A percentile compares a stretch with the other conserved stretches of the same genome.
phyloP scores from a whole-genome alignment of 306 rosid genomes.

The Quercus variabilis region DNA sequence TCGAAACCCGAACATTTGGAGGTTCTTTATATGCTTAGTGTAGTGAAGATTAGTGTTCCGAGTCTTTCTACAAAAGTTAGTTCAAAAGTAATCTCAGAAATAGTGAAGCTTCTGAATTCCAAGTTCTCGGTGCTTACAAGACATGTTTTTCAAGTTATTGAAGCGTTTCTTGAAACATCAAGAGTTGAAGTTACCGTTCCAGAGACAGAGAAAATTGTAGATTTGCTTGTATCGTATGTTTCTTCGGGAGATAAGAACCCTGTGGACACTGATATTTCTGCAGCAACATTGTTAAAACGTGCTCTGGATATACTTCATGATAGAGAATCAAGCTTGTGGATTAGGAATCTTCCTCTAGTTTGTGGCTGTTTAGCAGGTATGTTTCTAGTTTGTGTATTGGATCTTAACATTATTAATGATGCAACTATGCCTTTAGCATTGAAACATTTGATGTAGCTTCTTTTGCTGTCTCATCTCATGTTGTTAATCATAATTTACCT shows the following conservation, averaged over 20 bases:
- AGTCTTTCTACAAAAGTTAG: constrained; percentile 52
- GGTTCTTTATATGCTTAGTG: constrained; percentile 64
- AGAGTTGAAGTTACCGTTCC: constrained; percentile 38
- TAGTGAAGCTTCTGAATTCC: constrained; percentile 44
- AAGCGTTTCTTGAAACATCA: constrained; percentile 56
- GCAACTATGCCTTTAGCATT: background rate
- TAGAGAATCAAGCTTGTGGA: constrained; percentile 47
- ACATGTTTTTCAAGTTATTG: constrained; percentile 57
- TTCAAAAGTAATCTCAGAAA: constrained; percentile 51
- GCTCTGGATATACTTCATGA: constrained; percentile 51
- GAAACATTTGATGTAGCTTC: background rate
- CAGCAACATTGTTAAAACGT: constrained; percentile 51
- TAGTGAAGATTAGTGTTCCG: constrained; percentile 60
- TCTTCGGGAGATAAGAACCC: constrained; percentile 69
- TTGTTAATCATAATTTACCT: background rate
- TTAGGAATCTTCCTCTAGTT: constrained; percentile 62
- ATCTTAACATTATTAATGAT: background rate
- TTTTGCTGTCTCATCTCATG: constrained; percentile 4
- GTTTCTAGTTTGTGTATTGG: constrained; percentile 10
- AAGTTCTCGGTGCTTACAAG: constrained; percentile 54
- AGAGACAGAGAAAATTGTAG: constrained; percentile 45
- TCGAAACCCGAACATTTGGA: constrained; percentile 53
- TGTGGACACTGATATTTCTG: constrained; percentile 58
- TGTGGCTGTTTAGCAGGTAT: constrained; percentile 72
- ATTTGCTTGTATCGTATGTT: constrained; percentile 60